Evolutionary conservation across 768 basidiomycete genomes (phyloP).

Genomic region (Lenzites betulinus): DNA sequence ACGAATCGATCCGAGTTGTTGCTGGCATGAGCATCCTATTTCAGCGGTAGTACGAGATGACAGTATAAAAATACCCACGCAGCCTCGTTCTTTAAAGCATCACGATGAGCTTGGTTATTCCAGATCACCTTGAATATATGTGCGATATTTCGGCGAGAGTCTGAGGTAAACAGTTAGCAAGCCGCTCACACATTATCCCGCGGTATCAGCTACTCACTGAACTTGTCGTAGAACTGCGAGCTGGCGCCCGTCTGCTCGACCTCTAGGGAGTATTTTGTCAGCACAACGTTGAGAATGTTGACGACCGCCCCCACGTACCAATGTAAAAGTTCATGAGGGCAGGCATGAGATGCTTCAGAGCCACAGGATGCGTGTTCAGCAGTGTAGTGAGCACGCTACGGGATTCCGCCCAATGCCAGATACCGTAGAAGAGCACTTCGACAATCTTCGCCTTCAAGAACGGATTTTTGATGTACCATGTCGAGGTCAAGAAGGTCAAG

Average conservation of each 20-base stretch:
- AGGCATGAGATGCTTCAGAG: conserved; percentile 86
- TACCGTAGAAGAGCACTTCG: conserved; percentile 75
- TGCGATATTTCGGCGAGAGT: conserved; percentile 76
- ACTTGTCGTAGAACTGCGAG: conserved; percentile 99
- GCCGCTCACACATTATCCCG: no score
- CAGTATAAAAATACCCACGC: conserved; percentile 46
- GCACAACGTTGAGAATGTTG: not conserved
- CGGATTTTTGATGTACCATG: conserved; percentile 98
- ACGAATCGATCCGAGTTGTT: conserved; percentile 87
- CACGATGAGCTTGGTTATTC: conserved; percentile 86
- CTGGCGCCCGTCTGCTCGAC: conserved; percentile 97
- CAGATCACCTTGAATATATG: conserved; percentile 88
- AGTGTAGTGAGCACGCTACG: conserved; percentile 77
- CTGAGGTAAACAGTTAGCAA: not conserved
- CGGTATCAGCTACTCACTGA: conserved; percentile 60
- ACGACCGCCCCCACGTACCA: conserved; percentile 48
- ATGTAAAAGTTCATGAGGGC: conserved; percentile 94
- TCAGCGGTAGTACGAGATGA: not conserved
- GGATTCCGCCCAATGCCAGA: conserved; percentile 62
- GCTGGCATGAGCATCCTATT: conserved; percentile 39
- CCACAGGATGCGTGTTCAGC: conserved; percentile 84
- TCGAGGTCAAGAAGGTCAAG: conserved; percentile 89
- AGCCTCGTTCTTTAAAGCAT: conserved; percentile 81
- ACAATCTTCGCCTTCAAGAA: conserved; percentile 97
- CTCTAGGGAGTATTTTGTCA: conserved; percentile 49